phyloP scores from a whole-genome alignment of 257 asterid species.

The Salvia miltiorrhiza region DNA sequence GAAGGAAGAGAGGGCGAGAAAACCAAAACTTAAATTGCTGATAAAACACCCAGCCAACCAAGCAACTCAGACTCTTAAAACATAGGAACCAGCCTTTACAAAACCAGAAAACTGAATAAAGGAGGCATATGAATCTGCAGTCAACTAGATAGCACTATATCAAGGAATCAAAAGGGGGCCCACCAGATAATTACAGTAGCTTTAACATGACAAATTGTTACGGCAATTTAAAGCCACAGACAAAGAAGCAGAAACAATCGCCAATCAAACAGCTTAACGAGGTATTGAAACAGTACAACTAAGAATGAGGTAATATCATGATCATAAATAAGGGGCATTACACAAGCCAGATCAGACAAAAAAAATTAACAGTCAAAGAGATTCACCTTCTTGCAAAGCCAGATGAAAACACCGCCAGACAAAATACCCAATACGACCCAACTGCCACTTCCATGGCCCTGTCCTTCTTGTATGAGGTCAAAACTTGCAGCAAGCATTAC shows the following conservation, averaged over 20 bases:
- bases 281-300: background rate
- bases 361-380: constrained; percentile 12
- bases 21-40: background rate
- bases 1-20: background rate
- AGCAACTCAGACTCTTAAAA: background rate
- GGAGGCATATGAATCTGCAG: background rate
- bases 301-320: constrained; percentile 1
- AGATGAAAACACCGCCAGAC: constrained; percentile 89
- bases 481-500: constrained; percentile 99
- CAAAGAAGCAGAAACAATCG: background rate
- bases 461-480: constrained; percentile 98
- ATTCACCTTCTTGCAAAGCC: constrained; percentile 89
- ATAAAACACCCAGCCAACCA: background rate
- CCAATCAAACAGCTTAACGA: background rate
- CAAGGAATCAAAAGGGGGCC: background rate
- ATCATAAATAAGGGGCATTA: constrained; percentile 3
- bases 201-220: background rate
- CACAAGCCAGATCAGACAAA: background rate
- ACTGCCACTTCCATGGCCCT: constrained; percentile 92
- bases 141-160: background rate
- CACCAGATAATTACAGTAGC: background rate
- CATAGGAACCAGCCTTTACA: background rate
- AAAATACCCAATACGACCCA: constrained; percentile 93
- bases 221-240: background rate
- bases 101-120: background rate